These are phyloP conservation scores for Eucalyptus cladocalyx DNA, from an alignment of 345 rosid species.

Conservation along the genomic window DNA sequence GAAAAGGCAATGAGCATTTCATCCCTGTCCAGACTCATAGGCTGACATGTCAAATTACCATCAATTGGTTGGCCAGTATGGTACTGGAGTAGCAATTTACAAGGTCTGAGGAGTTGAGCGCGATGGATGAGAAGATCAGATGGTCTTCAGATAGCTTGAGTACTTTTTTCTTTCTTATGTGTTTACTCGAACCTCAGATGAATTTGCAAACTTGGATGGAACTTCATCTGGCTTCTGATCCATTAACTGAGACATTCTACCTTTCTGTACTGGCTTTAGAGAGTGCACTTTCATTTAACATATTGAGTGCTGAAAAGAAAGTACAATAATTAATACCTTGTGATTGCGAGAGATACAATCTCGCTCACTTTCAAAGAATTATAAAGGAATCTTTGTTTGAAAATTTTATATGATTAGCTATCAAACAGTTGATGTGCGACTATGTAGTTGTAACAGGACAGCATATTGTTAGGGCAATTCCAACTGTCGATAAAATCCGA, in stretches of 20 bases:
- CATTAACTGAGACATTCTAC: background rate
- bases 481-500: background rate
- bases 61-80: background rate
- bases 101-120: background rate
- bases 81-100: background rate
- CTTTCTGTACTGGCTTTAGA: background rate
- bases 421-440: background rate
- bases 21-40: background rate
- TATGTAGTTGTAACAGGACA: background rate
- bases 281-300: background rate
- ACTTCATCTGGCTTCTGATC: background rate
- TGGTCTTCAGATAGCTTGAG: background rate
- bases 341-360: background rate
- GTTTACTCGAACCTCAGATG: background rate
- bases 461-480: background rate
- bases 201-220: background rate
- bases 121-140: background rate
- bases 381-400: background rate
- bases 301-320: background rate
- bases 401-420: background rate
- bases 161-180: background rate
- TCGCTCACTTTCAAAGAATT: background rate
- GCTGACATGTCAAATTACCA: background rate
- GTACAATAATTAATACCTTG: background rate
- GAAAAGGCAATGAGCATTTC: background rate